Evolutionary conservation across 768 basidiomycete species (phyloP).

Genomic region (Phanerochaete sordida): DNA sequence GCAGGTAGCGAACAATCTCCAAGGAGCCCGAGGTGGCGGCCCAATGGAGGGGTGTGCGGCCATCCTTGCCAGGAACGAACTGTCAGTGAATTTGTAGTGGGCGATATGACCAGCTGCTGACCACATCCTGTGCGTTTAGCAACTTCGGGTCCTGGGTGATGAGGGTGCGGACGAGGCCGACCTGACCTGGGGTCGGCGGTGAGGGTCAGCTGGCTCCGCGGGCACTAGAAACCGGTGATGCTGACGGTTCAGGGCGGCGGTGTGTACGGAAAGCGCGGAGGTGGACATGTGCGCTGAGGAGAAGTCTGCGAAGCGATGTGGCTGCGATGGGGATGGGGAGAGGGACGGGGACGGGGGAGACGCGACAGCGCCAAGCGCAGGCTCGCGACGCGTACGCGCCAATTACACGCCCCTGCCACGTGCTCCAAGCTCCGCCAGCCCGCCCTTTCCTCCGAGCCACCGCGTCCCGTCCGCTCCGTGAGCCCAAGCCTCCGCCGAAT

Average conservation of each 20-base stretch:
- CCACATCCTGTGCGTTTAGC: slow-evolving; percentile 61
- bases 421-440: not conserved
- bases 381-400: slow-evolving; percentile 6
- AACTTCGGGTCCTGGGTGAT: slow-evolving; percentile 57
- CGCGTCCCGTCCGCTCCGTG: not conserved
- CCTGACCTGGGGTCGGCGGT: slow-evolving; percentile 51
- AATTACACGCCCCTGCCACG: not conserved
- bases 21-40: slow-evolving; percentile 71
- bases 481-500: no score
- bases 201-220: not conserved
- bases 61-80: slow-evolving; percentile 47
- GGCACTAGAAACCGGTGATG: not conserved
- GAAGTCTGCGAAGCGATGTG: no score
- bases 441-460: not conserved
- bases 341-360: no score
- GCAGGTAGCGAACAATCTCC: slow-evolving; percentile 63
- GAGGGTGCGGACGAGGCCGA: slow-evolving; percentile 64
- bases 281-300: slow-evolving; percentile 7
- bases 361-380: not conserved
- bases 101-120: slow-evolving; percentile 29
- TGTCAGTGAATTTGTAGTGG: not conserved
- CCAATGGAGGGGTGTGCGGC: slow-evolving; percentile 82
- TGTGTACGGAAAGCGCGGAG: slow-evolving; percentile 44
- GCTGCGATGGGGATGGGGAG: no score
- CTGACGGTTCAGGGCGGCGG: slow-evolving; percentile 68